Evolutionary conservation across 202 grass and related monocot genomes (phyloP).

Genomic region (Elaeis oleifera): DNA sequence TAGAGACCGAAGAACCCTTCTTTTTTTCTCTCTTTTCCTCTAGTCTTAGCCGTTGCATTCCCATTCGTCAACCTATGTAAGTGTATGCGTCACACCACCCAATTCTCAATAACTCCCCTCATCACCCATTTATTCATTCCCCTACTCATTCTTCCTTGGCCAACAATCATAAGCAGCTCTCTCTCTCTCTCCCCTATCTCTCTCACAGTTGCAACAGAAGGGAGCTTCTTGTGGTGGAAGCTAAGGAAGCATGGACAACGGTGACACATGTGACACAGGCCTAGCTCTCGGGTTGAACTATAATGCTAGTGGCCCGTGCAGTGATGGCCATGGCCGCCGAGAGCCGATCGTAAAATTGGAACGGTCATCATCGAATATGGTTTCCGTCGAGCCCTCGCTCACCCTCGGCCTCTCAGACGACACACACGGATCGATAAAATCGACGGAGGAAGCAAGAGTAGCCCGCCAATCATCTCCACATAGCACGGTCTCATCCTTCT

Average conservation of each 20-base stretch:
- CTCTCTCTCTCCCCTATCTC: neutral
- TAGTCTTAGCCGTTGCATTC: neutral
- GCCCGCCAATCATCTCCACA: neutral
- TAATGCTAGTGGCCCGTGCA: neutral
- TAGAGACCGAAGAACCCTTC: too few relatives aligned
- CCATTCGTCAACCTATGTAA: constrained; percentile 4
- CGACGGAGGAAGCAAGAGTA: too few relatives aligned
- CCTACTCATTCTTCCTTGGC: neutral
- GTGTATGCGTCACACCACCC: neutral
- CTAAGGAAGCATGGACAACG: neutral
- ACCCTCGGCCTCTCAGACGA: constrained; percentile 13
- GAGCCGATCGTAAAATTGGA: neutral
- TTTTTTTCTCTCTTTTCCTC: too few relatives aligned
- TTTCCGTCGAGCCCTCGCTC: neutral
- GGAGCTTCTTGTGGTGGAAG: neutral
- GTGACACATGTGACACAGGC: constrained; percentile 3
- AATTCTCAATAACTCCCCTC: too few relatives aligned
- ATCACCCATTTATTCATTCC: neutral
- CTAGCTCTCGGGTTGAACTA: constrained; percentile 14
- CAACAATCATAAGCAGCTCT: constrained; percentile 2
- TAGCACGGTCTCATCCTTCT: constrained; percentile 23
- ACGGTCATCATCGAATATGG: too few relatives aligned
- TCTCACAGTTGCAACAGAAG: neutral
- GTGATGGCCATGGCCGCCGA: neutral
- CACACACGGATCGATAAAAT: neutral